Evolutionary conservation across 148 eudicot genomes (phyloP).

Genomic region (Polygonum maritimum): DNA sequence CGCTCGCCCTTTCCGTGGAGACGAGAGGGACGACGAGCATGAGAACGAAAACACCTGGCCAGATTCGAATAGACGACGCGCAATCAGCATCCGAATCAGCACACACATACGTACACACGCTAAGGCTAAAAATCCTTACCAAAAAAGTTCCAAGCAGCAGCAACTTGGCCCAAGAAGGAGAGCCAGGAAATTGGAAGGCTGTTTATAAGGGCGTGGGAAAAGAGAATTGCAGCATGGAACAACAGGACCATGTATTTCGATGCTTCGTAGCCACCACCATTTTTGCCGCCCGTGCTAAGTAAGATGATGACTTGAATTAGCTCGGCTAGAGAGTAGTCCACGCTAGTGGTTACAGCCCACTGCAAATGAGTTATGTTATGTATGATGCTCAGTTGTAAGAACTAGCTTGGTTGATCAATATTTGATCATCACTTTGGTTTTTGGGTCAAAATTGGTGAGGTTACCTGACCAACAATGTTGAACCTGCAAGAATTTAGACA

Average conservation of each 20-base stretch:
- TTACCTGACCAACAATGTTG: conserved; percentile 97
- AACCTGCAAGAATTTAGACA: conserved; percentile 49
- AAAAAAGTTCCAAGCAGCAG: conserved; percentile 80
- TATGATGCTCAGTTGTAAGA: background rate
- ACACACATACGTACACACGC: too few relatives aligned
- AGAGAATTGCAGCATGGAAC: conserved; percentile 59
- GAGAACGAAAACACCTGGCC: conserved; percentile 78
- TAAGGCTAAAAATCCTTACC: conserved; percentile 23
- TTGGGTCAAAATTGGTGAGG: conserved; percentile 7
- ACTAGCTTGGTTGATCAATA: background rate
- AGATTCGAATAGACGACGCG: background rate
- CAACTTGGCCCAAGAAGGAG: conserved; percentile 75
- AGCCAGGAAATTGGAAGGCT: conserved; percentile 77
- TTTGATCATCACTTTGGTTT: background rate
- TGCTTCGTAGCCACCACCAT: conserved; percentile 82
- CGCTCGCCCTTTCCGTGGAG: conserved; percentile 67
- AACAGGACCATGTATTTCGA: conserved; percentile 73
- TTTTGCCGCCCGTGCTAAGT: conserved; percentile 83
- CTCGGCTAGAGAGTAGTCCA: conserved; percentile 85
- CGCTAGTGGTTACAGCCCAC: conserved; percentile 97
- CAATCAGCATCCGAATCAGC: background rate
- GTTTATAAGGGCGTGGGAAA: conserved; percentile 69
- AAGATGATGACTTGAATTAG: conserved; percentile 79
- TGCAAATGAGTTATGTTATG: conserved; percentile 24
- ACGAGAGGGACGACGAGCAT: conserved; percentile 72